Evolutionary conservation across 495 filamentous ascomycete species (phyloP).

Genomic region (Aspergillus sparsus): DNA sequence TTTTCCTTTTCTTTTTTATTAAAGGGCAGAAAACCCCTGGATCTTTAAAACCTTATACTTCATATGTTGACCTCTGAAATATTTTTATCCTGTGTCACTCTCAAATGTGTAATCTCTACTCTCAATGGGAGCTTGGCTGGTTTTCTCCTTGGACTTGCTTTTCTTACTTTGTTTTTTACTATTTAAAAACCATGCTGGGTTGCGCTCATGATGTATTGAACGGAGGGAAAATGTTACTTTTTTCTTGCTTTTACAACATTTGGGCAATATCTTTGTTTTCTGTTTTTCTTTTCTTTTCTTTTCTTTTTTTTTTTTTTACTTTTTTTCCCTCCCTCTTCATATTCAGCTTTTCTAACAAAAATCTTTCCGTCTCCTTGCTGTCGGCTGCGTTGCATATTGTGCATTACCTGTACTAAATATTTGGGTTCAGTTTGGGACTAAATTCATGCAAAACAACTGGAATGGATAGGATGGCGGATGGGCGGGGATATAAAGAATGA

Average conservation of each 20-base stretch:
- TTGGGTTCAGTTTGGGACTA: slow-evolving; percentile 31
- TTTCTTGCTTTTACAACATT: slow-evolving; percentile 19
- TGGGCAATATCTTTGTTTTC: slow-evolving; percentile 21
- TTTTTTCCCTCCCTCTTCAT: slow-evolving; percentile 16
- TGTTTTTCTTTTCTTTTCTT: slow-evolving; percentile 11
- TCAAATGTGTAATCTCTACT: slow-evolving; percentile 52
- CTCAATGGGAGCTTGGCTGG: slow-evolving; percentile 51
- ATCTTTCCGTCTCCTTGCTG: slow-evolving; percentile 22
- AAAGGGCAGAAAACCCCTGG: slow-evolving; percentile 24
- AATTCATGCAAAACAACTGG: slow-evolving; percentile 30
- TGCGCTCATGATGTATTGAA: slow-evolving; percentile 32
- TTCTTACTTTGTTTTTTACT: slow-evolving; percentile 17
- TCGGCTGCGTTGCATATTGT: slow-evolving; percentile 26
- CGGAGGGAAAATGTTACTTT: slow-evolving; percentile 25
- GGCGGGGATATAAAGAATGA: slow-evolving; percentile 25
- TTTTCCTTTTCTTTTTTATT: slow-evolving; percentile 31
- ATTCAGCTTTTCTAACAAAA: slow-evolving; percentile 22
- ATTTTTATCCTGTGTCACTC: slow-evolving; percentile 14
- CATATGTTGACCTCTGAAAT: slow-evolving; percentile 17
- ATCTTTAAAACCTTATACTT: slow-evolving; percentile 30
- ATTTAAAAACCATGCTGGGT: slow-evolving; percentile 23
- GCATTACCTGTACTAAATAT: slow-evolving; percentile 35
- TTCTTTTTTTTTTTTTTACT: slow-evolving; percentile 15
- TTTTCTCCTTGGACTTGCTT: slow-evolving; percentile 23
- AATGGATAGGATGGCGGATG: slow-evolving; percentile 20